Evolutionary conservation across 2,329 filamentous ascomycete species (phyloP).

Genomic region (Ophiostoma sp.): DNA sequence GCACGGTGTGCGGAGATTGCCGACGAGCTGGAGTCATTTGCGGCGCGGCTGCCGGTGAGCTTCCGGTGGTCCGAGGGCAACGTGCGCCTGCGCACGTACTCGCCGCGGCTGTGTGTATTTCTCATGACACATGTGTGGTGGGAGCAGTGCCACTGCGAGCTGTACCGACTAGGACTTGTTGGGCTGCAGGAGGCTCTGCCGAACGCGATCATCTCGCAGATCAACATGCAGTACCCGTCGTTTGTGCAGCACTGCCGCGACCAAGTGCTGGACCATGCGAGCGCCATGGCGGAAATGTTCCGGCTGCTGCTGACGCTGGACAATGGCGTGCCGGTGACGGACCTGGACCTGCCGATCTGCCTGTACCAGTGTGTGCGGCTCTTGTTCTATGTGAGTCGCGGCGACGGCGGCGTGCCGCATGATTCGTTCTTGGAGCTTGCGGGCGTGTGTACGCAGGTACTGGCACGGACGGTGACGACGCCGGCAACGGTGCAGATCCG

Average conservation of each 20-base stretch:
- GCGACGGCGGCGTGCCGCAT: conserved; percentile 36
- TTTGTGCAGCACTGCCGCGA: conserved; percentile 47
- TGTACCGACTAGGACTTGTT: conserved; percentile 49
- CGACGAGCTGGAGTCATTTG: conserved; percentile 46
- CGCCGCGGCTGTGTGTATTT: conserved; percentile 52
- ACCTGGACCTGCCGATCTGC: conserved; percentile 52
- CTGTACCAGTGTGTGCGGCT: conserved; percentile 52
- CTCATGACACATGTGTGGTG: conserved; percentile 58
- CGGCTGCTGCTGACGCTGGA: conserved; percentile 47
- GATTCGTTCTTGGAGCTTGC: conserved; percentile 48
- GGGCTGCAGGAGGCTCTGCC: conserved; percentile 50
- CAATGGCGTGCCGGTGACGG: conserved; percentile 47
- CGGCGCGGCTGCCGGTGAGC: conserved; percentile 48
- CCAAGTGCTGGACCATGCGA: conserved; percentile 50
- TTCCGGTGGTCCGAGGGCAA: conserved; percentile 56
- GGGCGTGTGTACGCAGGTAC: conserved; percentile 47
- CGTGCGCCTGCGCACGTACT: conserved; percentile 51
- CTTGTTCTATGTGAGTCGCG: conserved; percentile 48
- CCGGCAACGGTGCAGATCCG: conserved; percentile 46
- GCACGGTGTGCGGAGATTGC: conserved; percentile 45
- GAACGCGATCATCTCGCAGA: conserved; percentile 39
- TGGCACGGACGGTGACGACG: conserved; percentile 47
- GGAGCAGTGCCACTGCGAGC: conserved; percentile 54
- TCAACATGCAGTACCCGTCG: conserved; percentile 38
- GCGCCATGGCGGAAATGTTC: conserved; percentile 53